Evolutionary conservation across 108 stramenopile species (phyloP).

Genomic region (Discostella pseudostelligera): DNA sequence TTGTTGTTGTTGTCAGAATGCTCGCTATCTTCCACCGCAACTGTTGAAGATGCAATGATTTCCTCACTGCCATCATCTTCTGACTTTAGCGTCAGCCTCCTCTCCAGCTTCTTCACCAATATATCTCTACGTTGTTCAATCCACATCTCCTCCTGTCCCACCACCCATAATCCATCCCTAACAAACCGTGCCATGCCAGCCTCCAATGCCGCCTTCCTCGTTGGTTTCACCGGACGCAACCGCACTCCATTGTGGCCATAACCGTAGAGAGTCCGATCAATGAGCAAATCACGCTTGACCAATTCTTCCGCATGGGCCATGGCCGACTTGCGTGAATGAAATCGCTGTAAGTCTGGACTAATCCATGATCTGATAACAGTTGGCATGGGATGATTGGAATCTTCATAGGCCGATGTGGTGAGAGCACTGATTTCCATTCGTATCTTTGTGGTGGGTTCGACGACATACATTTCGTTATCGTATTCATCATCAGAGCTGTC

Average conservation of each 20-base stretch:
- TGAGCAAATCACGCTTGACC: conserved; percentile 51
- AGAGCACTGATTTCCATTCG: conserved; percentile 37
- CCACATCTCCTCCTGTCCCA: conserved; percentile 85
- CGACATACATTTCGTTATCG: conserved; percentile 26
- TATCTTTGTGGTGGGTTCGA: conserved; percentile 15
- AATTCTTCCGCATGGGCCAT: conserved; percentile 59
- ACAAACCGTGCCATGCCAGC: conserved; percentile 74
- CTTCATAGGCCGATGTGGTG: conserved; percentile 34
- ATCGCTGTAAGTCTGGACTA: conserved; percentile 61
- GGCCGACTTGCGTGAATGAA: conserved; percentile 69
- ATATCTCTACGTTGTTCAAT: conserved; percentile 53
- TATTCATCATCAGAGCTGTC: conserved; percentile 47
- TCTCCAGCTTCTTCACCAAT: conserved; percentile 27
- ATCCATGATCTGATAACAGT: conserved; percentile 52
- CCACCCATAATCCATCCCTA: conserved; percentile 88
- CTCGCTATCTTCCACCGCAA: not conserved
- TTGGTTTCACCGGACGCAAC: conserved; percentile 60
- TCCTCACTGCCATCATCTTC: conserved; percentile 11
- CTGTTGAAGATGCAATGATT: not conserved
- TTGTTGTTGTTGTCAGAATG: not conserved
- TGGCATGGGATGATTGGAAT: conserved; percentile 37
- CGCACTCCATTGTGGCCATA: conserved; percentile 60
- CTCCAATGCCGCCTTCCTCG: conserved; percentile 56
- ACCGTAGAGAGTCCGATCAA: conserved; percentile 68
- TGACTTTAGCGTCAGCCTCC: conserved; percentile 6